Evolutionary conservation across 306 rosid species (phyloP), one percentile per base, ranked within the genome.

Genomic region (Rosa chinensis): DNA sequence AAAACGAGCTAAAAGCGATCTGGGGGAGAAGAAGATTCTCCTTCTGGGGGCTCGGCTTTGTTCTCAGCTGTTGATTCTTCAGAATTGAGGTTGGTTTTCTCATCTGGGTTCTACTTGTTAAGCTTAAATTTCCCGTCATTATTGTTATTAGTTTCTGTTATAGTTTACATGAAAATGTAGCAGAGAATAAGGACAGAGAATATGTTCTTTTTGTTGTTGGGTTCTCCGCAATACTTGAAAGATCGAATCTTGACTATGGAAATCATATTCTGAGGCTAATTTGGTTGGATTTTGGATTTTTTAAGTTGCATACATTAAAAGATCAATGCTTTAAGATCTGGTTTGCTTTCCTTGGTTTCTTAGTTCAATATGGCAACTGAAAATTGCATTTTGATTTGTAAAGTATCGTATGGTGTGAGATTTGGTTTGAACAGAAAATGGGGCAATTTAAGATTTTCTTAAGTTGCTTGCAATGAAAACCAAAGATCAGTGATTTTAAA

Each of bases 21-120:
- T 67, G 82, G 42, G 58, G 66, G 32, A 42, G 48, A 47, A 79
- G 73, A 81, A 45, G 71, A 45, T 50, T 79, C 55, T 77, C 75
- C 69, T 76, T 72, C 88, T 74, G 67, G 32, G 62, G 40, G 52
- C 62, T 45, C 63, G 62, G 62, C 25, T n/a, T 82, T 74, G 61
- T 68, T 72, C 72, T 79, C 70, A 47, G 72, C 84, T 62, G 76
- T 69, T 66, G 32, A 43, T 82, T 75, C 85, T 87, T 78, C 88
- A 69, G 23, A 52, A 82, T 44, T 49, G 44, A n/a, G 81, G 86
- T 82, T 32, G 14, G 14, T 74, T 68, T 52, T 68, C 63, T 78
- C 55, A 68, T 50, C 62, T 71, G 82, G 80, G 35, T 58, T 79
- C 70, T 43, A 11, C 42, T 35, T 25, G 55, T 25, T 23, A 0